A percentile compares a stretch with the other conserved stretches of the same genome.
Evolutionary conservation across 78 protist genomes (phyloP).

Genomic region (Dictyostelium citrinum): DNA sequence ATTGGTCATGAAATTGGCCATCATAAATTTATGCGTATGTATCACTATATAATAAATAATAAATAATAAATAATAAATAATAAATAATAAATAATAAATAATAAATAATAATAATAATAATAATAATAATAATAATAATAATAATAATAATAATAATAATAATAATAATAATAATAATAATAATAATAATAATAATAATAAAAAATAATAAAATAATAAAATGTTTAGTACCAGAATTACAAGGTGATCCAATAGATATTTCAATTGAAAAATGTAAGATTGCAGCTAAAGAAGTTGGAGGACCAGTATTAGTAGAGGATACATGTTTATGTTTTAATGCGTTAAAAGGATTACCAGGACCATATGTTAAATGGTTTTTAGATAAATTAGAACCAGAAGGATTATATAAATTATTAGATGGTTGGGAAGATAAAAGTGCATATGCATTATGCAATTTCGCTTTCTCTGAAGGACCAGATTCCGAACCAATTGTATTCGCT

Average conservation of each 20-base stretch:
- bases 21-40: constrained; percentile 75
- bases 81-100: too few species aligned
- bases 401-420: constrained; percentile 91
- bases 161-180: not conserved
- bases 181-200: not conserved
- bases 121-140: too few species aligned
- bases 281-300: constrained; percentile 88
- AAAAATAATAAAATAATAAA: too few species aligned
- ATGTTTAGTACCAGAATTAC: constrained; percentile 95
- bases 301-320: constrained; percentile 96
- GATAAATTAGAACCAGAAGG: constrained; percentile 94
- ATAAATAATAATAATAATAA: too few species aligned
- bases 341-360: constrained; percentile 96
- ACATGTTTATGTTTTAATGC: constrained; percentile 98
- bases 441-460: constrained; percentile 96
- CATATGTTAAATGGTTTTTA: constrained; percentile 96
- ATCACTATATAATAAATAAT: too few species aligned
- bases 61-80: too few species aligned
- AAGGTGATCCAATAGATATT: constrained; percentile 96
- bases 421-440: constrained; percentile 91
- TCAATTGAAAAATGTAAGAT: constrained; percentile 85
- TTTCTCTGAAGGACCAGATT: constrained; percentile 86
- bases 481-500: constrained; percentile 84
- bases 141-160: too few species aligned
- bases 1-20: constrained; percentile 78